These are phyloP conservation scores for Helicostylum pulchrum DNA, from an alignment of 192 early-diverging fungal genomes.

Conservation along the genomic window DNA sequence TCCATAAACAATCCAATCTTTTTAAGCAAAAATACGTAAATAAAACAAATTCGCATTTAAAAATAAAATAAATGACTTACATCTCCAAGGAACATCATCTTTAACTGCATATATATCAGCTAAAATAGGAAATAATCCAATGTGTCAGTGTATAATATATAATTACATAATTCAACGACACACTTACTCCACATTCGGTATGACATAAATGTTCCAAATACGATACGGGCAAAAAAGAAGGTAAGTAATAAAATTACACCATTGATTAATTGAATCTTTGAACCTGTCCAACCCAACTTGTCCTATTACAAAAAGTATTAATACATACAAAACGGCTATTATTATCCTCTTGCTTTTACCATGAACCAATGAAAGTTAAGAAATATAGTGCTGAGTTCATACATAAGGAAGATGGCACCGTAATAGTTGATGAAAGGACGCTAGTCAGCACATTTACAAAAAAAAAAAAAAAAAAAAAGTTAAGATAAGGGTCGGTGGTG, in stretches of 20 bases:
- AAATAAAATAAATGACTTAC: slow-evolving; percentile 19
- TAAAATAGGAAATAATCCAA: neutral
- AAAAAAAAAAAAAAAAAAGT: neutral
- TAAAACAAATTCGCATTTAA: neutral
- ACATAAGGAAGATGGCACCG: slow-evolving; percentile 85
- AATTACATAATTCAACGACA: neutral
- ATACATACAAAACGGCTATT: neutral
- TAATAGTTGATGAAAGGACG: slow-evolving; percentile 84
- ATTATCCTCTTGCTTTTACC: slow-evolving; percentile 12
- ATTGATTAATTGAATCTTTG: slow-evolving; percentile 75
- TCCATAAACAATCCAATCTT: slow-evolving; percentile 44
- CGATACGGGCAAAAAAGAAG: slow-evolving; percentile 75
- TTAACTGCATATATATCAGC: slow-evolving; percentile 24
- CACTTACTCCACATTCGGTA: slow-evolving; percentile 57
- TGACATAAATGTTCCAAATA: slow-evolving; percentile 76
- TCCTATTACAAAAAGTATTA: slow-evolving; percentile 47
- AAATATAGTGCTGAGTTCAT: slow-evolving; percentile 88
- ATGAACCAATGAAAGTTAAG: slow-evolving; percentile 89
- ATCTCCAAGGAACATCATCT: slow-evolving; percentile 23
- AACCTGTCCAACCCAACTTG: slow-evolving; percentile 83
- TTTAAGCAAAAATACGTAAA: neutral
- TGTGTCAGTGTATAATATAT: neutral
- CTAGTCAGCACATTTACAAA: slow-evolving; percentile 37
- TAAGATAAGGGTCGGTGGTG: neutral
- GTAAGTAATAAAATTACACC: slow-evolving; percentile 70